Evolutionary conservation across 2,329 filamentous ascomycete genomes (phyloP).

Genomic region (Fusarium graminum): DNA sequence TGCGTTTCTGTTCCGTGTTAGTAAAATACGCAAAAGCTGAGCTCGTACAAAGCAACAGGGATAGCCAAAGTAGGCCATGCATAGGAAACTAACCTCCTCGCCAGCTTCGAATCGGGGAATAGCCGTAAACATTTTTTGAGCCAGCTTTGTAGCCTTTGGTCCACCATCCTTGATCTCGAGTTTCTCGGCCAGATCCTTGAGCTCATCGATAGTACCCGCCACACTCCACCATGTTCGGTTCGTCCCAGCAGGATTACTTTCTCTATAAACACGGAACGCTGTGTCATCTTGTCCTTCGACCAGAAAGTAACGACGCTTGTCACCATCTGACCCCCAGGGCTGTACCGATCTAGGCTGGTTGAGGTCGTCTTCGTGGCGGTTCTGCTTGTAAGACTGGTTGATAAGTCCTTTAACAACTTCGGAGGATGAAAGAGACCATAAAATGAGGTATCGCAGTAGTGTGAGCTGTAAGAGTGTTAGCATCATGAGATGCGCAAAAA

Average conservation of each 20-base stretch:
- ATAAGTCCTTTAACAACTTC: constrained; percentile 85
- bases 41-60: background rate
- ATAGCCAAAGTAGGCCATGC: background rate
- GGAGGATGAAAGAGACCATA: constrained; percentile 92
- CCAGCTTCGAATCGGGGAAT: constrained; percentile 93
- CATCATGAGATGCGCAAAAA: constrained; percentile 11
- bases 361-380: constrained; percentile 79
- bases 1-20: constrained; percentile 77
- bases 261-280: constrained; percentile 91
- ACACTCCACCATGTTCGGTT: constrained; percentile 92
- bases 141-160: constrained; percentile 82
- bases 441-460: constrained; percentile 82
- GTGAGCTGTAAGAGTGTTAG: constrained; percentile 70
- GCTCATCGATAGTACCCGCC: constrained; percentile 89
- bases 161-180: constrained; percentile 82
- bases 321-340: constrained; percentile 88
- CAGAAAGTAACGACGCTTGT: constrained; percentile 93
- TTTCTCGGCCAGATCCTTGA: constrained; percentile 80
- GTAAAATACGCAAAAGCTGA: constrained; percentile 6
- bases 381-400: constrained; percentile 89
- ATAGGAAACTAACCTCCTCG: constrained; percentile 76
- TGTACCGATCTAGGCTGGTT: constrained; percentile 93
- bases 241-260: constrained; percentile 84
- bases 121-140: constrained; percentile 81
- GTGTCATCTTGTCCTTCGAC: constrained; percentile 96